phyloP scores from a whole-genome alignment of 1,139 yeast genomes.

The Yamadazyma mexicana region DNA sequence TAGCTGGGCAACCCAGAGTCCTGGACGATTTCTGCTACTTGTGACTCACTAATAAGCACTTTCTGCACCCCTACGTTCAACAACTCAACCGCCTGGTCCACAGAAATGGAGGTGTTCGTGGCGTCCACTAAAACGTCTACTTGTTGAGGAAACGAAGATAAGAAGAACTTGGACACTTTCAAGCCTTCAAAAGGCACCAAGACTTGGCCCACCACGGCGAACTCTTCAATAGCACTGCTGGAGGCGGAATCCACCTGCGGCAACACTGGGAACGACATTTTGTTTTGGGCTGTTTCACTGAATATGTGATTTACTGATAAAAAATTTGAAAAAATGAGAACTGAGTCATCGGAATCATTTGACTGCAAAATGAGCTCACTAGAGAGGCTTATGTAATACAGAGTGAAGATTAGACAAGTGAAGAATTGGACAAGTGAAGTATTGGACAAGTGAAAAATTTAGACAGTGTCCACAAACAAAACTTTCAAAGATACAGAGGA shows the following conservation, averaged over 20 bases:
- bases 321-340: conserved; percentile 8
- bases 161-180: conserved; percentile 25
- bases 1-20: conserved; percentile 61
- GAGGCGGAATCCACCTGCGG: conserved; percentile 28
- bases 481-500: no score
- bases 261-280: conserved; percentile 49
- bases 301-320: conserved; percentile 2
- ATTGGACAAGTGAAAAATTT: no score
- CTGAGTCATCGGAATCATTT: conserved; percentile 2
- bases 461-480: no score
- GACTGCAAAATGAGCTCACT: conserved; percentile 1
- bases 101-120: conserved; percentile 18
- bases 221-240: conserved; percentile 22
- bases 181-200: conserved; percentile 33
- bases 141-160: conserved; percentile 33
- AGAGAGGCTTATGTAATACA: no score
- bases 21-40: conserved; percentile 33
- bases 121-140: conserved; percentile 39
- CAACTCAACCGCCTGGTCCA: conserved; percentile 51
- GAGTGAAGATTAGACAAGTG: no score
- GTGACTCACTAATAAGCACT: conserved; percentile 42
- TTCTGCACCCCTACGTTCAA: conserved; percentile 68
- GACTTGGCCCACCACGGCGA: conserved; percentile 41
- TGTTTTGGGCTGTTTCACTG: neutral
- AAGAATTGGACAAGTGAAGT: no score